These are phyloP conservation scores for Coemansia sp. DNA, from an alignment of 192 early-diverging fungal genomes.

Conservation along the genomic window DNA sequence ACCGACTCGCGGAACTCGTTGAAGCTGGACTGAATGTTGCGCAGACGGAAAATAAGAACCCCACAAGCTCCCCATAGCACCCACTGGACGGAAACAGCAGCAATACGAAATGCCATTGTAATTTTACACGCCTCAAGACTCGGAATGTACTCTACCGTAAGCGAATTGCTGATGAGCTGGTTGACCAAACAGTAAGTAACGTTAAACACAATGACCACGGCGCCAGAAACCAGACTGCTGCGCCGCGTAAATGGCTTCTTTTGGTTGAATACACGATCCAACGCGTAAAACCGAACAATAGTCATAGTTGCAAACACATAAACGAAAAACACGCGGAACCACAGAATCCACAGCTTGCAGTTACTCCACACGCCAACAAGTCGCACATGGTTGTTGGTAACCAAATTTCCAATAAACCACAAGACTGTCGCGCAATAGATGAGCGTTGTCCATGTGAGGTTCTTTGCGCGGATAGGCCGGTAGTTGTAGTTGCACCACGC, in stretches of 20 bases:
- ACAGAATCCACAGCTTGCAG: constrained; percentile 49
- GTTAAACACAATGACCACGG: constrained; percentile 17
- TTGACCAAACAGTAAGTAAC: constrained; percentile 15
- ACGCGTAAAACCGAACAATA: constrained; percentile 43
- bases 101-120: constrained; percentile 13
- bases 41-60: constrained; percentile 31
- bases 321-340: constrained; percentile 40
- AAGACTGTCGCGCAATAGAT: constrained; percentile 37
- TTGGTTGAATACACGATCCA: constrained; percentile 51
- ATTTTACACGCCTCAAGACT: constrained; percentile 25
- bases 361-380: constrained; percentile 23
- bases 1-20: constrained; percentile 46
- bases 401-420: constrained; percentile 45
- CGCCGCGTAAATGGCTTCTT: constrained; percentile 37
- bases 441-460: constrained; percentile 34
- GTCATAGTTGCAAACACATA: constrained; percentile 38
- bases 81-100: constrained; percentile 33
- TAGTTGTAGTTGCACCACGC: constrained; percentile 1
- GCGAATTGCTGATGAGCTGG: constrained; percentile 21
- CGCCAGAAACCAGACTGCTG: constrained; percentile 7
- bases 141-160: constrained; percentile 12
- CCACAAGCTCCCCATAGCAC: constrained; percentile 23
- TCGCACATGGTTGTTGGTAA: constrained; percentile 35
- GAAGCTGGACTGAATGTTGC: constrained; percentile 48
- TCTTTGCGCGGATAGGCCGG: constrained; percentile 48